A percentile compares a stretch with the other conserved stretches of the same genome.
phyloP scores from a whole-genome alignment of 495 filamentous ascomycete species.

The Hypoxylon perforatum region DNA sequence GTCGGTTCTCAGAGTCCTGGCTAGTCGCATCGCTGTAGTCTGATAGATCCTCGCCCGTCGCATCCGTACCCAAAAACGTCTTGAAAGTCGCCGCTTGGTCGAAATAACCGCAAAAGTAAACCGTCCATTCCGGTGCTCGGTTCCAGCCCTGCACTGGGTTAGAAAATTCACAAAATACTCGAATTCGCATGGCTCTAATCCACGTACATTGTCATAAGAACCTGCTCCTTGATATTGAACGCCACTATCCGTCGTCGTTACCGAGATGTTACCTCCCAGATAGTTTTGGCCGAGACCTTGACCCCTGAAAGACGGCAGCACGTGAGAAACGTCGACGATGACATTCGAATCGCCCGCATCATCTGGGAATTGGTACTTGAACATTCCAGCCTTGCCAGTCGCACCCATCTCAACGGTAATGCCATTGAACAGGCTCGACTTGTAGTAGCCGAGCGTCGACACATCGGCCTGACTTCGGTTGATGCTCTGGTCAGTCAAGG shows the following conservation, averaged over 20 bases:
- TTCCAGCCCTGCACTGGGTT: slow-evolving; percentile 51
- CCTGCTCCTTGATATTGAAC: slow-evolving; percentile 73
- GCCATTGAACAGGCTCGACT: slow-evolving; percentile 63
- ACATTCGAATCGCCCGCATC: slow-evolving; percentile 58
- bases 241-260: slow-evolving; percentile 43
- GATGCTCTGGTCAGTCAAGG: slow-evolving; percentile 67
- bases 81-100: slow-evolving; percentile 54
- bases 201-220: slow-evolving; percentile 71
- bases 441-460: slow-evolving; percentile 72
- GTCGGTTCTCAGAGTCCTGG: slow-evolving; percentile 43
- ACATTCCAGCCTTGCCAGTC: slow-evolving; percentile 70
- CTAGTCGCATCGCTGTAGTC: slow-evolving; percentile 39
- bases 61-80: slow-evolving; percentile 64
- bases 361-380: slow-evolving; percentile 69
- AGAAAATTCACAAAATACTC: slow-evolving; percentile 6
- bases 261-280: slow-evolving; percentile 69
- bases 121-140: slow-evolving; percentile 68
- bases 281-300: slow-evolving; percentile 72
- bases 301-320: slow-evolving; percentile 70
- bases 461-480: slow-evolving; percentile 62
- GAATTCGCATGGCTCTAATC: neutral
- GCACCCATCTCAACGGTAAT: slow-evolving; percentile 70
- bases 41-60: slow-evolving; percentile 36
- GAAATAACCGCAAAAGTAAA: slow-evolving; percentile 78
- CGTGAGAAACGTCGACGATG: slow-evolving; percentile 77